A percentile compares a stretch with the other conserved stretches of the same genome.
Conservation (phyloP, 768 basidiomycete genomes). For the Boletus coccyginus region DNA sequence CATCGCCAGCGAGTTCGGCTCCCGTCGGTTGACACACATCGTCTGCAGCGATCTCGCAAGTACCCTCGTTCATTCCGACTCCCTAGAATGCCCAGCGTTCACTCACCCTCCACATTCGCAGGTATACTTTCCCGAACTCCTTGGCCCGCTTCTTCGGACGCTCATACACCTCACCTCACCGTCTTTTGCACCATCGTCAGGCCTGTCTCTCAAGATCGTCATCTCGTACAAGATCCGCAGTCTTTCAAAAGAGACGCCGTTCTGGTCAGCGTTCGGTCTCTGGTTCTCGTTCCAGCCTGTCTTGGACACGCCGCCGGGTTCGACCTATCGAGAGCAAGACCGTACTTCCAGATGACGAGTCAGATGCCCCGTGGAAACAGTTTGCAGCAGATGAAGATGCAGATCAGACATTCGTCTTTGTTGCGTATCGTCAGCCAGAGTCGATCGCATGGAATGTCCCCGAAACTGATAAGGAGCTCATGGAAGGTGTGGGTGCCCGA, state of each 20-base stretch:
- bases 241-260: conserved; percentile 65
- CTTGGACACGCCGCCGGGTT: conserved; percentile 27
- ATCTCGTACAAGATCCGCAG: conserved; percentile 80
- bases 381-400: conserved; percentile 39
- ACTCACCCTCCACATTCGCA: conserved; percentile 27
- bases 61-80: conserved; percentile 11
- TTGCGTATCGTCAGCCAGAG: conserved; percentile 53
- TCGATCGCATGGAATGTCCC: conserved; percentile 61
- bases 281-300: conserved; percentile 71
- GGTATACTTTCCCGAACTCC: conserved; percentile 85
- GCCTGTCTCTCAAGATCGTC: conserved; percentile 38
- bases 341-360: not conserved
- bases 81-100: not conserved
- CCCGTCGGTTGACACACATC: conserved; percentile 52
- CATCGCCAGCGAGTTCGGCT: conserved; percentile 40
- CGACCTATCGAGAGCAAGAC: too few relatives aligned
- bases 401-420: conserved; percentile 56
- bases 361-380: conserved; percentile 34
- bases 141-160: conserved; percentile 72
- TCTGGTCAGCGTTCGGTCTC: conserved; percentile 78
- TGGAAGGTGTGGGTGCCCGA: conserved; percentile 54
- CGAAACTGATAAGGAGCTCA: conserved; percentile 48
- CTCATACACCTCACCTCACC: conserved; percentile 69
- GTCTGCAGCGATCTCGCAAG: conserved; percentile 83
- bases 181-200: conserved; percentile 30